Conservation (phyloP, 2,329 filamentous ascomycete species). For the Aspergillus sp. region DNA sequence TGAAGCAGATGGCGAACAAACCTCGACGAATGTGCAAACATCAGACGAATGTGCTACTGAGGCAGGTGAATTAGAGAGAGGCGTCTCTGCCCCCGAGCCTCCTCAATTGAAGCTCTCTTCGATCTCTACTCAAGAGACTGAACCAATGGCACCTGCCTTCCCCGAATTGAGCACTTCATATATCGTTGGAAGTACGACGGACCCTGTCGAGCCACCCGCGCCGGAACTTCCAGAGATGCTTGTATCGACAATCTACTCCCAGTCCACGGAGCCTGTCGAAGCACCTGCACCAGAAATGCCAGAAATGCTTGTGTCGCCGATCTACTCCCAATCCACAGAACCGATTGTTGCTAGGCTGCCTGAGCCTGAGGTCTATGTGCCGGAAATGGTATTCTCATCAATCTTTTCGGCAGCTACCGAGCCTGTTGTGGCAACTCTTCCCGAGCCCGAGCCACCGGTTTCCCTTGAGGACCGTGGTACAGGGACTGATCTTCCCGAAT, state of each 20-base stretch:
- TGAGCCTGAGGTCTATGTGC: conserved; percentile 11
- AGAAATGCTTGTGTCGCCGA: conserved; percentile 26
- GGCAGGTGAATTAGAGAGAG: conserved; percentile 9
- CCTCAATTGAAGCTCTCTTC: conserved; percentile 25
- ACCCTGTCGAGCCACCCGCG: conserved; percentile 17
- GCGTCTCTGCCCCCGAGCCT: conserved; percentile 12
- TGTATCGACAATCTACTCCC: conserved; percentile 29
- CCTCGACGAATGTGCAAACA: conserved; percentile 26
- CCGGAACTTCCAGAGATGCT: conserved; percentile 16
- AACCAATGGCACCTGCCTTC: conserved; percentile 36
- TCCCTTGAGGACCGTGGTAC: conserved; percentile 5
- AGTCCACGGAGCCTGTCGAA: conserved; percentile 24
- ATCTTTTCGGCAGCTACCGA: conserved; percentile 19
- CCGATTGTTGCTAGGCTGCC: conserved; percentile 10
- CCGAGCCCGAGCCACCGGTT: conserved; percentile 16
- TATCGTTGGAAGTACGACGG: conserved; percentile 22
- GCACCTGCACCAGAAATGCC: conserved; percentile 11
- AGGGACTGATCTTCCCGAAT: conserved; percentile 10
- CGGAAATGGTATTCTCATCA: conserved; percentile 21
- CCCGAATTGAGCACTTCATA: conserved; percentile 30
- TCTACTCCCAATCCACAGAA: conserved; percentile 25
- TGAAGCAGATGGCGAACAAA: conserved; percentile 17
- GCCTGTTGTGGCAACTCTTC: conserved; percentile 14
- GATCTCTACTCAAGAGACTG: conserved; percentile 28
- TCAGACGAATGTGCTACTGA: conserved; percentile 26